These are phyloP conservation scores for Trichaptum fuscoviolaceum DNA, from an alignment of 768 basidiomycete species.

Conservation along the genomic window DNA sequence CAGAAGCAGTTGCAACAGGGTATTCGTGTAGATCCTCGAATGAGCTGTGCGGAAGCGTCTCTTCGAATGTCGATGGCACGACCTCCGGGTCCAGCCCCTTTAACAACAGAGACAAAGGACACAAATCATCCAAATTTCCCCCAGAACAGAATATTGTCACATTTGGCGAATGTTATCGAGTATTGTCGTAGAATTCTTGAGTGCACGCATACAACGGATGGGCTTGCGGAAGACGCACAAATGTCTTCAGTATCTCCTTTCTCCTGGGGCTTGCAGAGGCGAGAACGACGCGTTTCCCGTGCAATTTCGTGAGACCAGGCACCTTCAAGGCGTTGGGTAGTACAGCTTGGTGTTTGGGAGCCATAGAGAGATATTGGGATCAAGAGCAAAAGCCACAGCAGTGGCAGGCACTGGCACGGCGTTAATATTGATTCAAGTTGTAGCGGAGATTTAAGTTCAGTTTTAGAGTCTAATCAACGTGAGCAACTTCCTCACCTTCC, in stretches of 20 bases:
- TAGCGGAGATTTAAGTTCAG: no score
- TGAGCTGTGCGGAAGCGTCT: slow-evolving; percentile 60
- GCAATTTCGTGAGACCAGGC: slow-evolving; percentile 59
- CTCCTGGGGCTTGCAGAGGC: slow-evolving; percentile 86
- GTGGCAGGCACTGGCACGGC: no score
- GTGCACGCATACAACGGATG: not conserved
- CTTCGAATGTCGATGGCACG: slow-evolving; percentile 73
- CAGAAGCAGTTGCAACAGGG: slow-evolving; percentile 67
- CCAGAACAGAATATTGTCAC: no score
- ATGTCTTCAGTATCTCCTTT: slow-evolving; percentile 72
- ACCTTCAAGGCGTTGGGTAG: slow-evolving; percentile 60
- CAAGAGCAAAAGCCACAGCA: not conserved
- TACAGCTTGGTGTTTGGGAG: slow-evolving; percentile 42
- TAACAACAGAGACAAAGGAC: not conserved
- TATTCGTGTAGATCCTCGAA: slow-evolving; percentile 74
- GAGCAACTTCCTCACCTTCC: no score
- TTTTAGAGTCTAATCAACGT: no score
- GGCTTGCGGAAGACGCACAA: slow-evolving; percentile 44
- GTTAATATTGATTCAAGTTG: no score
- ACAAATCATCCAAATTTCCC: not conserved
- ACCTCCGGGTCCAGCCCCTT: slow-evolving; percentile 66
- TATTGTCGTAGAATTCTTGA: not conserved
- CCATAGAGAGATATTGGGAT: slow-evolving; percentile 14
- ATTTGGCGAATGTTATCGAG: not conserved
- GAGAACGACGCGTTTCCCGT: slow-evolving; percentile 73